Evolutionary conservation across 768 basidiomycete species (phyloP).

Genomic region (Daedalea quercina): DNA sequence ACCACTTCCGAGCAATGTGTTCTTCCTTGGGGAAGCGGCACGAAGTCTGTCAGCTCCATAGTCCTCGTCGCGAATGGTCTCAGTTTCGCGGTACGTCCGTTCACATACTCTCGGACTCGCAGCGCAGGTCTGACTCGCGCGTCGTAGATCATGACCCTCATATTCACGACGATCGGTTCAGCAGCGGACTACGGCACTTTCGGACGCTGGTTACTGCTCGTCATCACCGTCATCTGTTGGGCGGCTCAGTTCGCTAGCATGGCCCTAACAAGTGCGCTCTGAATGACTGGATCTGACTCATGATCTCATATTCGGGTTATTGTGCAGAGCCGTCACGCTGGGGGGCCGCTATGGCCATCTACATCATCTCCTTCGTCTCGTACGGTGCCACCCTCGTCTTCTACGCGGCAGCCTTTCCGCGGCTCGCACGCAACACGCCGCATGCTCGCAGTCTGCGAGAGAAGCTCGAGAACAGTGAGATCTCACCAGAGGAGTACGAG

Average conservation of each 20-base stretch:
- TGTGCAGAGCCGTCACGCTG: slow-evolving; percentile 55
- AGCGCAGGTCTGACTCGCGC: too few species aligned
- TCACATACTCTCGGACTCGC: too few species aligned
- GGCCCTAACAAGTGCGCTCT: slow-evolving; percentile 55
- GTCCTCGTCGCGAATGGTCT: slow-evolving; percentile 71
- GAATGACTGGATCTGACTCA: neutral
- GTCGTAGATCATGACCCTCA: slow-evolving; percentile 72
- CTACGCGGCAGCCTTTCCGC: slow-evolving; percentile 72
- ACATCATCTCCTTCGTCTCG: slow-evolving; percentile 72
- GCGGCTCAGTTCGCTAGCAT: slow-evolving; percentile 73
- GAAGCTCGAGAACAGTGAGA: slow-evolving; percentile 53
- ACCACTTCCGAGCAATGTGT: slow-evolving; percentile 68
- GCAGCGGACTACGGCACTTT: slow-evolving; percentile 72
- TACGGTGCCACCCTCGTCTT: slow-evolving; percentile 82
- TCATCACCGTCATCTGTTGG: slow-evolving; percentile 72
- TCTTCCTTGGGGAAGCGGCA: slow-evolving; percentile 70
- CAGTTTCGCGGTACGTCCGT: slow-evolving; percentile 55
- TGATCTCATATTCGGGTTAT: neutral
- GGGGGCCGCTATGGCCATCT: slow-evolving; percentile 71
- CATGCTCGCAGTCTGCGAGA: slow-evolving; percentile 50
- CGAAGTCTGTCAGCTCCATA: slow-evolving; percentile 68
- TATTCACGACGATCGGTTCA: slow-evolving; percentile 71
- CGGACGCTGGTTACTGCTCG: slow-evolving; percentile 73
- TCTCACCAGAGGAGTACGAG: slow-evolving; percentile 58
- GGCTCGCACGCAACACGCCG: slow-evolving; percentile 71